A percentile compares a stretch with the other conserved stretches of the same genome.
Conservation (phyloP, 495 filamentous ascomycete genomes). For the Tuber melanosporum region DNA sequence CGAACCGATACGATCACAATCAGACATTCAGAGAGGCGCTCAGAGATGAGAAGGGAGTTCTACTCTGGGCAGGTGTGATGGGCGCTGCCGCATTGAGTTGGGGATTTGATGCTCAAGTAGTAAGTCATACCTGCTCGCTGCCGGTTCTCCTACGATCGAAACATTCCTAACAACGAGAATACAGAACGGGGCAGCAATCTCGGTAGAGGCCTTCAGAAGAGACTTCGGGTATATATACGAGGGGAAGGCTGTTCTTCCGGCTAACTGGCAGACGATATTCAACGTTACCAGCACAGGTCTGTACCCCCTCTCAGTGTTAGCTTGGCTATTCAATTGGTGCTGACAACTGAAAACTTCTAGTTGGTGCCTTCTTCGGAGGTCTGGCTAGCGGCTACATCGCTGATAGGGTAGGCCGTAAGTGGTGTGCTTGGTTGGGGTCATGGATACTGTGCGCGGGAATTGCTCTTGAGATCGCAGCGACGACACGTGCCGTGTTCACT, state of each 20-base stretch:
- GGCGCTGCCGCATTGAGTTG: constrained; percentile 21
- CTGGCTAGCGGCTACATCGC: too few relatives aligned
- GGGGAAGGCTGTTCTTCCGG: constrained; percentile 41
- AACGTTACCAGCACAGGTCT: constrained; percentile 36
- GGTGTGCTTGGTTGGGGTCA: too few relatives aligned
- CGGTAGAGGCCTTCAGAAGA: constrained; percentile 42
- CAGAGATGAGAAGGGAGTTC: constrained; percentile 8
- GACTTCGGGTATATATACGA: constrained; percentile 44
- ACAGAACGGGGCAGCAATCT: constrained; percentile 43
- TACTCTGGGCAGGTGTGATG: constrained; percentile 14
- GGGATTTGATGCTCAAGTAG: constrained; percentile 46
- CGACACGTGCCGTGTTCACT: too few relatives aligned
- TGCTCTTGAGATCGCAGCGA: too few relatives aligned
- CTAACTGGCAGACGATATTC: constrained; percentile 44
- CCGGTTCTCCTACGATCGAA: neutral
- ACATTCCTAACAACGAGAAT: neutral
- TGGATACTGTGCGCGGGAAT: too few relatives aligned
- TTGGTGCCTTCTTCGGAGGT: too few relatives aligned
- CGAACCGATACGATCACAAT: constrained; percentile 14
- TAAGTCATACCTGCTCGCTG: neutral
- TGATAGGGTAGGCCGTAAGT: too few relatives aligned
- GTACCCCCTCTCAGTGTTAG: neutral
- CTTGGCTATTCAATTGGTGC: constrained; percentile 30
- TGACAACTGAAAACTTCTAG: too few relatives aligned
- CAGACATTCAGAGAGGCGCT: constrained; percentile 11